Conservation (phyloP, 352 stramenopile species). For the Pythium phragmitis region DNA sequence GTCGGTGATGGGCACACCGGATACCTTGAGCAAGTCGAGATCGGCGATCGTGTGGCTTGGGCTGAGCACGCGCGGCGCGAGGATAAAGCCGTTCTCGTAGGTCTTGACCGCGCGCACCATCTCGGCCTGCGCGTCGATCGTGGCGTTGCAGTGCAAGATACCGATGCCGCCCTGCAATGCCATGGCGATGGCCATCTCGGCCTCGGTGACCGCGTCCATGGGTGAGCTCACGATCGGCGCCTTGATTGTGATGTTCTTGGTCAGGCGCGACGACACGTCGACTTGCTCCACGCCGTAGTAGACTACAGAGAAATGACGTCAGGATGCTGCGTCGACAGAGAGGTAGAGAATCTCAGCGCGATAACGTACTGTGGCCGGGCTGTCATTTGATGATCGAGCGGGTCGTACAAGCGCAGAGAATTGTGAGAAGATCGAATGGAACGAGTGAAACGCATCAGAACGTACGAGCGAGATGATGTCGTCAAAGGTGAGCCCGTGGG, state of each 20-base stretch:
- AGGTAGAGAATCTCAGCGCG: neutral
- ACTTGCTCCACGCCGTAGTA: conserved; percentile 94
- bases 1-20: conserved; percentile 97
- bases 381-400: conserved; percentile 16
- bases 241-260: conserved; percentile 93
- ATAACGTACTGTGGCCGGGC: conserved; percentile 64
- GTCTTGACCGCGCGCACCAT: conserved; percentile 93
- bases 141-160: conserved; percentile 99
- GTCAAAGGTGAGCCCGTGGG: conserved; percentile 78
- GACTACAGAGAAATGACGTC: conserved; percentile 42
- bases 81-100: conserved; percentile 99
- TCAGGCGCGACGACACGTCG: conserved; percentile 84
- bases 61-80: conserved; percentile 94
- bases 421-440: neutral
- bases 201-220: conserved; percentile 99
- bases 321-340: neutral
- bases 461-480: conserved; percentile 83
- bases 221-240: conserved; percentile 95
- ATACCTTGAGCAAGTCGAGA: conserved; percentile 93
- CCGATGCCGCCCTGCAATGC: conserved; percentile 97
- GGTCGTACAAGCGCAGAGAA: neutral
- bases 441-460: neutral
- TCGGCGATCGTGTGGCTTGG: conserved; percentile 92
- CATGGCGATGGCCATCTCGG: conserved; percentile 98
- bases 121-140: conserved; percentile 91